These are phyloP conservation scores for Chrysanthemum seticuspe DNA, from an alignment of 129 eudicot species.

Conservation along the genomic window DNA sequence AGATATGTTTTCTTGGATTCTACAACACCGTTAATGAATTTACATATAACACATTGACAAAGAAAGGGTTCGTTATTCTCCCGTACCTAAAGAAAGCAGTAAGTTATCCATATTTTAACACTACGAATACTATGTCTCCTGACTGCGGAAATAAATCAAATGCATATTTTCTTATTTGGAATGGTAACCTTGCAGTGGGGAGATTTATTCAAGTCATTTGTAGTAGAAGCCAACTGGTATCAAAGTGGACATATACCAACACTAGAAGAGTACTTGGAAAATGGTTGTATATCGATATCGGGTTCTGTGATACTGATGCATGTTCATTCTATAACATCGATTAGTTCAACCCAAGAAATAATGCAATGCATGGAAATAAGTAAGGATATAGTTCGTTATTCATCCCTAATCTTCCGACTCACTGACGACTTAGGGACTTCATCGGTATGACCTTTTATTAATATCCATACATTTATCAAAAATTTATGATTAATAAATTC, in stretches of 20 bases:
- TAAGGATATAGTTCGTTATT: conserved; percentile 11
- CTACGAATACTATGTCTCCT: too few relatives aligned
- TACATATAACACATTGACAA: conserved; percentile 12
- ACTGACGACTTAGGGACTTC: conserved; percentile 38
- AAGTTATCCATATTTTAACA: too few relatives aligned
- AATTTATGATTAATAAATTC: too few relatives aligned
- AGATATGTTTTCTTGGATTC: conserved; percentile 34
- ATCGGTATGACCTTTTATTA: too few relatives aligned
- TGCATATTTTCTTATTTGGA: not conserved
- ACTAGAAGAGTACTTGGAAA: conserved; percentile 34
- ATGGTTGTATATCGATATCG: conserved; percentile 30
- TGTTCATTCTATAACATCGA: conserved; percentile 1
- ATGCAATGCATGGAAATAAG: conserved; percentile 5
- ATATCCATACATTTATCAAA: too few relatives aligned
- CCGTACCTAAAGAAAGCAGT: too few relatives aligned
- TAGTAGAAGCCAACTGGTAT: conserved; percentile 39
- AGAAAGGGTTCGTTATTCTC: too few relatives aligned
- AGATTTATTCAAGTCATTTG: conserved; percentile 34
- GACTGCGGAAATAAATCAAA: too few relatives aligned
- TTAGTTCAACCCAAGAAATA: too few relatives aligned
- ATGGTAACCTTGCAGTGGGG: conserved; percentile 27
- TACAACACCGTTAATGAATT: conserved; percentile 29
- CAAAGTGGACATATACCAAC: conserved; percentile 28
- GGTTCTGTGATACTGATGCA: conserved; percentile 22
- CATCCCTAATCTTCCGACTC: conserved; percentile 32